phyloP scores from a whole-genome alignment of 2,329 filamentous ascomycete genomes.

The Rhynchosporium graminicola region DNA sequence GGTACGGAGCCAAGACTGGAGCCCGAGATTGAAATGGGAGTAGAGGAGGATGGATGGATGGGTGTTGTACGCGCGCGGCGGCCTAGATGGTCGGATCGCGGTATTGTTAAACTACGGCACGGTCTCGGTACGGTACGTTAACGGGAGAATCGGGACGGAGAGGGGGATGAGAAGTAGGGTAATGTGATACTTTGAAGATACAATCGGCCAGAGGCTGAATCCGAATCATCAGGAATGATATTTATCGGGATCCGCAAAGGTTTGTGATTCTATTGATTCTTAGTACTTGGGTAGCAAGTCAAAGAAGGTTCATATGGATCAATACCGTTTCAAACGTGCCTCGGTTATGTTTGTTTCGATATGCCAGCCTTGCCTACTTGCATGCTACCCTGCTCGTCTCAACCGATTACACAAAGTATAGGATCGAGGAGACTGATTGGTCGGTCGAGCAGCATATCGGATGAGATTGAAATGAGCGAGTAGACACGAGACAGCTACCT shows the following conservation, averaged over 20 bases:
- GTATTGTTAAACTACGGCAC: too few species aligned
- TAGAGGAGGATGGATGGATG: too few species aligned
- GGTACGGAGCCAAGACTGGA: background rate
- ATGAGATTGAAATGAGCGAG: conserved; percentile 4
- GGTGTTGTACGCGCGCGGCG: too few species aligned
- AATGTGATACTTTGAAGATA: background rate
- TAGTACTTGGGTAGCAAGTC: background rate
- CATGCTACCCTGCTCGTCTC: conserved; percentile 7
- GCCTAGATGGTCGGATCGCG: too few species aligned
- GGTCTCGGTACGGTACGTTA: too few species aligned
- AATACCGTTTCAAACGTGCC: conserved; percentile 5
- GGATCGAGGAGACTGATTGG: background rate
- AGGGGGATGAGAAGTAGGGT: background rate
- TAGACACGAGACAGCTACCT: background rate
- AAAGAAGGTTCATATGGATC: background rate
- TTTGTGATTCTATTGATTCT: background rate
- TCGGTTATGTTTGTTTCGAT: background rate
- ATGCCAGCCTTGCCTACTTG: background rate
- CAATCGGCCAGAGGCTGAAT: background rate
- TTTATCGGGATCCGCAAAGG: too few species aligned
- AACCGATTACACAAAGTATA: background rate
- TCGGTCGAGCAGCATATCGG: background rate
- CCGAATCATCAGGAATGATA: too few species aligned
- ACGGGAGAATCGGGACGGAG: background rate
- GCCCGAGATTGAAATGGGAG: background rate